Evolutionary conservation across 805 yeast species (phyloP), one percentile per base, ranked within the genome.

Genomic region (Cyberlindnera meyerae): DNA sequence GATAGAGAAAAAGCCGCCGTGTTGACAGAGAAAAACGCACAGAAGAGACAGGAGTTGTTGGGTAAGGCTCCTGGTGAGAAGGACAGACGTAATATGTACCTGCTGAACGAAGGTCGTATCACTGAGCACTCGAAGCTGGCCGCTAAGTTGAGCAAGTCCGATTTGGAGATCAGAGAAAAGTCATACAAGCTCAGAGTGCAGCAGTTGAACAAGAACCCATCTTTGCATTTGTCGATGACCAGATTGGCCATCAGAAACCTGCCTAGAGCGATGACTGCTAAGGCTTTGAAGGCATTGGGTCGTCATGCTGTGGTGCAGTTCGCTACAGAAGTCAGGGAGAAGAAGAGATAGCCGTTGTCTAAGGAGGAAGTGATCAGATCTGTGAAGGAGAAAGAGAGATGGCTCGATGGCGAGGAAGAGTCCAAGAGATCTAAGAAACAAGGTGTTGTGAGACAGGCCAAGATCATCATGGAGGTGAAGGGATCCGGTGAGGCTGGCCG

Each of bases 301-400:
- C 80, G 98, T 61, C 85, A 86, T 58, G 97, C 96, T 1, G 86
- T 93, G 40, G 96, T 93, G 16, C 82, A 82, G 52, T 93, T 90
- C 65, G 97, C 97, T 11, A 83, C 76, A 15, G 96, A 90, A 57
- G 96, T 85, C 6, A 81, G 74, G 51, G 73, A 76, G 27, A 79
- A 67, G 4, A 61, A 66, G 38, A 79, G 98, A 63, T 95, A 86
- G 51, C 83, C 95, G 8, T 68, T 93, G 37, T 80, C 87, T 25
- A 85, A 86, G 60, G 98, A 93, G 60, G 98, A 93, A 65, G 62
- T 83, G 15, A 70, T 67, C 36, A 77, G 97, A 54, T 88, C 97
- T 3, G 72, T 77, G 5, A 79, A 78, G 49, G 78, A 72, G 52
- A 84, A 84, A 54, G 62, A 60, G 33, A 65, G 58, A 43, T 61